Evolutionary conservation across 139 green algal genomes (phyloP), one percentile per base, ranked within the genome.

Genomic region (Ostreobium quekettii): DNA sequence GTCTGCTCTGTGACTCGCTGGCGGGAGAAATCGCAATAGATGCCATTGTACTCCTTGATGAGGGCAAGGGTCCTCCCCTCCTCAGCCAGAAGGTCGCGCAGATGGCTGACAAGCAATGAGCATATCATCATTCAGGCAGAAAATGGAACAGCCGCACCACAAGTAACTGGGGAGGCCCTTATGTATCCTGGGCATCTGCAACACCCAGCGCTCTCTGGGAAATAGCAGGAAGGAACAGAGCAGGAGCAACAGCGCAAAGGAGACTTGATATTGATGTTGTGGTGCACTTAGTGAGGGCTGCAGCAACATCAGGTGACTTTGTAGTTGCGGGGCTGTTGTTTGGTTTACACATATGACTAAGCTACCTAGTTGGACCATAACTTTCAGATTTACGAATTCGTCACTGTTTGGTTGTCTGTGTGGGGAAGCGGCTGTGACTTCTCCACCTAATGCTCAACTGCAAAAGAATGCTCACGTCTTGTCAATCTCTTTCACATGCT

Each of bases 1-100:
- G 95, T 99, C 42, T 97, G 80, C 7, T 71, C 38, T 2, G 89
- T 97, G 24, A 91, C 78, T 11, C 90, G 81, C 77, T 99, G 93
- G 36, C 93, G 83, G 0, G 82, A 89, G 71, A 93, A 93, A 74
- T 99, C 93, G 32, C 86, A 48, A 57, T 92, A 86, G n/a, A 97
- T 77, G 47, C 87, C 88, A 64, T 95, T 75, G 48, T 82, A 75
- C 82, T 98, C 92, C 58, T 86, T 82, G 68, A 89, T 89, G 19
- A 97, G 62, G 0, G 59, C 62, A 47, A 90, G 81, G 58, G 78
- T 90, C 48, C 92, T 84, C 0, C 65, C 47, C 28, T 89, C 75
- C 62, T 97, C 89, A 3, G 73, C n/a, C 47, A 98, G 74, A 60
- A 98, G 74, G 42, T 96, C 88, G 11, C 82, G 78, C 59, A 97